These are phyloP conservation scores for Schizopora paradoxa DNA, from an alignment of 1,284 basidiomycete genomes.

Conservation along the genomic window DNA sequence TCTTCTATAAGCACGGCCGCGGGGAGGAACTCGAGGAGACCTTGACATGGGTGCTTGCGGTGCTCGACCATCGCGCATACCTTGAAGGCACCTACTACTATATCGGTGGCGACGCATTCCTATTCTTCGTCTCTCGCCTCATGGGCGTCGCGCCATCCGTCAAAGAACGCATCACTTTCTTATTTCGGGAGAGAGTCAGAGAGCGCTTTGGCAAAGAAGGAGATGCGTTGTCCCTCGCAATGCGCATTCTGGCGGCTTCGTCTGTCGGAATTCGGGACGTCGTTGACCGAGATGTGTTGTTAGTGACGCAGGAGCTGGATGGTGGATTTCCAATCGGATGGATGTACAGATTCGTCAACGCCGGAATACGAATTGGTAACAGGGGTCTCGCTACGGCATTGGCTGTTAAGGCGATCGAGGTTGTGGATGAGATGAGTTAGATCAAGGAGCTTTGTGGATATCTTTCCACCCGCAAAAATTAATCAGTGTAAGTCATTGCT, in stretches of 20 bases:
- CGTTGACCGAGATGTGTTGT: conserved; percentile 8
- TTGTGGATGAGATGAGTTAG: background rate
- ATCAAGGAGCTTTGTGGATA: no score
- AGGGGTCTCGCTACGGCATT: conserved; percentile 14
- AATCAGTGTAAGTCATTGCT: no score
- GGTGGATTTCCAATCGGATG: conserved; percentile 13
- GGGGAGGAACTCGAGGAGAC: conserved; percentile 10
- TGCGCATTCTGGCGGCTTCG: conserved; percentile 12
- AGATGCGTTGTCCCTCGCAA: conserved; percentile 10
- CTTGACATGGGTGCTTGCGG: conserved; percentile 9
- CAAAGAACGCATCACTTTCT: background rate
- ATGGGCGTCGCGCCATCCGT: conserved; percentile 1
- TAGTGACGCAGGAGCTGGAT: conserved; percentile 12
- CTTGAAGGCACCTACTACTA: conserved; percentile 15
- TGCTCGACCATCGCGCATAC: conserved; percentile 11
- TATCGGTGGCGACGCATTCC: conserved; percentile 9
- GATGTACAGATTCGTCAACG: conserved; percentile 12
- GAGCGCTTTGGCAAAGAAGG: conserved; percentile 9
- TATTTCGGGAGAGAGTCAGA: conserved; percentile 1
- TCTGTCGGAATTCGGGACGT: conserved; percentile 1
- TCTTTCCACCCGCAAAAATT: no score
- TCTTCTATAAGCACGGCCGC: conserved; percentile 16
- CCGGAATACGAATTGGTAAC: conserved; percentile 13
- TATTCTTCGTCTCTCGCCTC: conserved; percentile 16
- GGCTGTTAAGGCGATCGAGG: conserved; percentile 14